phyloP scores from a whole-genome alignment of 345 rosid species.

The Limnanthes douglasii region DNA sequence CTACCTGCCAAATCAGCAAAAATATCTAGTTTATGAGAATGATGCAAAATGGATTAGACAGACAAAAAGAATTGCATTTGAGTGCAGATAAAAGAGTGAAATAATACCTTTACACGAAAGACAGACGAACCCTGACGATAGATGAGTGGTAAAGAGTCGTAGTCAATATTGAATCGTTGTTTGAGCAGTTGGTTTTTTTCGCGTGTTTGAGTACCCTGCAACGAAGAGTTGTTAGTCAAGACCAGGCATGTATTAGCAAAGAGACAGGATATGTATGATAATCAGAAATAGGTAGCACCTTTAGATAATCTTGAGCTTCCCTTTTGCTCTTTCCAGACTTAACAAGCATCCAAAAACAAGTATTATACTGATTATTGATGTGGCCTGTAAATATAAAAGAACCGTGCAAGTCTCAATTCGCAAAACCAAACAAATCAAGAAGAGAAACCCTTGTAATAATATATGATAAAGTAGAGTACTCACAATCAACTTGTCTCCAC shows the following conservation, averaged over 20 bases:
- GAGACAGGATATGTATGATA: not conserved
- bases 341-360: slow-evolving; percentile 93
- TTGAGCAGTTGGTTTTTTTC: slow-evolving; percentile 65
- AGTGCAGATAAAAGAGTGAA: not conserved
- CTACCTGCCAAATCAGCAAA: slow-evolving; percentile 1
- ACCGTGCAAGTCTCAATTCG: not conserved
- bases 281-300: slow-evolving; percentile 24
- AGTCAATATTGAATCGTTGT: slow-evolving; percentile 48
- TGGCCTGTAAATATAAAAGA: slow-evolving; percentile 40
- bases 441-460: no score
- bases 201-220: slow-evolving; percentile 71
- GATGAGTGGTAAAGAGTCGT: slow-evolving; percentile 37
- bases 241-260: not conserved
- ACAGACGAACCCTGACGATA: slow-evolving; percentile 70
- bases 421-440: not conserved
- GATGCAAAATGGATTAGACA: not conserved
- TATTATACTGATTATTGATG: slow-evolving; percentile 87
- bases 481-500: slow-evolving; percentile 98
- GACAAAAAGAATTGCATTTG: not conserved
- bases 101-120: slow-evolving; percentile 26
- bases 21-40: slow-evolving; percentile 3
- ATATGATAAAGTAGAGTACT: slow-evolving; percentile 17
- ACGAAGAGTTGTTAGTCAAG: slow-evolving; percentile 1
- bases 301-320: slow-evolving; percentile 54
- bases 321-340: slow-evolving; percentile 67